Evolutionary conservation across 768 basidiomycete genomes (phyloP), one percentile per base, ranked within the genome.

Genomic region (Cystobasidium tubakii): DNA sequence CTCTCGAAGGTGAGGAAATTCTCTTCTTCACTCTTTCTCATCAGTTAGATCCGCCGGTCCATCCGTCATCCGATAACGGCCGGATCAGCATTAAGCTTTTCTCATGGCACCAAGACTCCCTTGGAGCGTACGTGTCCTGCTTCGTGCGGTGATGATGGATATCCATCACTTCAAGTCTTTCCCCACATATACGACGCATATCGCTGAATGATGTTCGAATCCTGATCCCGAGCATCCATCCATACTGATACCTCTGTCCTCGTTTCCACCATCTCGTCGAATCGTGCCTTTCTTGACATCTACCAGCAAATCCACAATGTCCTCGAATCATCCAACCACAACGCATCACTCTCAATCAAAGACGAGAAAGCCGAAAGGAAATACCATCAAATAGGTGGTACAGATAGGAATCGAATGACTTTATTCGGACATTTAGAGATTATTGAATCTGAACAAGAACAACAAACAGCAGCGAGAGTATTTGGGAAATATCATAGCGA

Each of bases 261-360:
- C 39, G 39, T 39, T 39, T 39, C 39, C 39, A 6, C 15, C 39
- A 39, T 39, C 6, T 39, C 39, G 39, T 6, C 15, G 6, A 6
- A 39, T 39, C 39, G 15, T 50, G 21, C n/a, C 4, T 50, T 21
- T 9, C 7, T 50, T 50, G 39, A 15, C 15, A 15, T 42, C 34
- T 12, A 9, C 10, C 63, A 65, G 54, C 54, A 60, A 39, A 60
- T 60, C 21, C 62, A 54, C 15, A 60, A 60, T 42, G 70, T 44
- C 7, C 31, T 72, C 15, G 2, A 9, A 25, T 60, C 55, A 10
- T 21, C 23, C 13, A 1, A 15, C 2, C 70, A 63, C 70, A 72
- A 72, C 27, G 62, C 62, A 10, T 69, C 70, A n/a, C n/a, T 72
- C 2, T 21, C 70, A 2, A 62, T 72, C 62, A 72, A 72, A 44